Percentiles rank a stretch among this genome's conserved stretches.
Conservation (phyloP, 176 grass and related monocot genomes). For the Bonia amplexicaulis region DNA sequence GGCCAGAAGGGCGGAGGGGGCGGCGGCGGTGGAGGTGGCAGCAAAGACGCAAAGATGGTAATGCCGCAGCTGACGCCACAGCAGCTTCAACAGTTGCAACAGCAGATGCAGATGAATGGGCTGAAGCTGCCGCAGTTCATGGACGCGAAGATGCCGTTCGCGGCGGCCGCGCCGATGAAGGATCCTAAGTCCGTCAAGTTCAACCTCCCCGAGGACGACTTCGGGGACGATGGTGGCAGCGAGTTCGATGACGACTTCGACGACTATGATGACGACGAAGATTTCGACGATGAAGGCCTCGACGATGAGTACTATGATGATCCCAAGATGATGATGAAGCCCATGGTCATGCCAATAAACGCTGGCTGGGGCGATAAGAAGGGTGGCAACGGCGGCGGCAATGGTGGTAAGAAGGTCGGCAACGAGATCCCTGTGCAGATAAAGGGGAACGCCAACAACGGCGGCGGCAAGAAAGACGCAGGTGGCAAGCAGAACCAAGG, state of each 20-base stretch:
- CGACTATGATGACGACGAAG: conserved; percentile 35
- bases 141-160: conserved; percentile 52
- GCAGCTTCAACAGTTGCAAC: conserved; percentile 43
- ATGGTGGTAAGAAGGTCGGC: conserved; percentile 38
- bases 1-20: conserved; percentile 21
- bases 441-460: conserved; percentile 46
- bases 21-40: background rate
- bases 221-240: conserved; percentile 36
- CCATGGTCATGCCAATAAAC: background rate
- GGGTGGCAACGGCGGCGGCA: conserved; percentile 13
- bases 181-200: conserved; percentile 60
- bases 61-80: conserved; percentile 32
- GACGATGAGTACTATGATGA: conserved; percentile 57
- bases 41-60: conserved; percentile 22
- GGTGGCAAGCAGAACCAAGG: conserved; percentile 53
- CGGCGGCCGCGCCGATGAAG: conserved; percentile 23
- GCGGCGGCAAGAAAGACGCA: conserved; percentile 48
- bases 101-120: conserved; percentile 69
- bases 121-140: conserved; percentile 61
- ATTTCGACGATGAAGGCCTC: conserved; percentile 42
- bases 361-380: conserved; percentile 44
- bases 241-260: conserved; percentile 60
- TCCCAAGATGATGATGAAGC: conserved; percentile 58
- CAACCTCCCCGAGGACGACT: conserved; percentile 45
- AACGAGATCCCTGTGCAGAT: conserved; percentile 41